These are phyloP conservation scores for Onygenales sp. DNA, from an alignment of 2,329 filamentous ascomycete species.

Conservation along the genomic window DNA sequence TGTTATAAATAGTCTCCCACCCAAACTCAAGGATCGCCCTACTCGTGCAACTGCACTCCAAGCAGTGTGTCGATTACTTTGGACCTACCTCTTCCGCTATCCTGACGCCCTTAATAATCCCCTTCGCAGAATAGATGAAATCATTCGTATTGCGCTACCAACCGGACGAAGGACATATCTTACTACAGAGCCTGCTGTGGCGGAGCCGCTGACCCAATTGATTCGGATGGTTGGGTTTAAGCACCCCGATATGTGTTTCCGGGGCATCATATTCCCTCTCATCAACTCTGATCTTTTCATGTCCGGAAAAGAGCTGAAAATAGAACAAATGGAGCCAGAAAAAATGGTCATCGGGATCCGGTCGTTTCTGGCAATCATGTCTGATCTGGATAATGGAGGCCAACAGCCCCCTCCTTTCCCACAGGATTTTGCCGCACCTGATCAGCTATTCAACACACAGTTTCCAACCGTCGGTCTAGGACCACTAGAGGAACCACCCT, in stretches of 20 bases:
- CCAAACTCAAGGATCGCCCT: slow-evolving; percentile 73
- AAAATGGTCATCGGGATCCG: slow-evolving; percentile 95
- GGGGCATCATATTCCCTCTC: slow-evolving; percentile 84
- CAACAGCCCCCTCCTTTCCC: slow-evolving; percentile 75
- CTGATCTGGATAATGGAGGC: slow-evolving; percentile 79
- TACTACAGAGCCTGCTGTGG: slow-evolving; percentile 72
- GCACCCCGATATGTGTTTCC: slow-evolving; percentile 87
- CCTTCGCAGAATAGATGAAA: slow-evolving; percentile 76
- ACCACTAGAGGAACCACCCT: slow-evolving; percentile 29
- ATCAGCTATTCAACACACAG: slow-evolving; percentile 6
- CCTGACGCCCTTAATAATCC: slow-evolving; percentile 60
- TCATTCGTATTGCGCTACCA: slow-evolving; percentile 75
- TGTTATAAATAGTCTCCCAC: slow-evolving; percentile 65
- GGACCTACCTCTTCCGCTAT: slow-evolving; percentile 86
- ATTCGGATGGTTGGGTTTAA: slow-evolving; percentile 92
- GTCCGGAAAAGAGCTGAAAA: slow-evolving; percentile 65
- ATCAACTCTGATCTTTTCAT: slow-evolving; percentile 87
- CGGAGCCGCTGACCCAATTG: slow-evolving; percentile 84
- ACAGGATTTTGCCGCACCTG: slow-evolving; percentile 41
- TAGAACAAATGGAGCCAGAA: slow-evolving; percentile 91
- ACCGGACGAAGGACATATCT: slow-evolving; percentile 70
- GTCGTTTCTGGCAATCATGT: slow-evolving; percentile 86
- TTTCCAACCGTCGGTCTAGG: slow-evolving; percentile 3
- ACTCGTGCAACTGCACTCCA: slow-evolving; percentile 74
- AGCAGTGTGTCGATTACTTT: slow-evolving; percentile 79